A percentile compares a stretch with the other conserved stretches of the same genome.
Conservation (phyloP, 1,284 basidiomycete genomes). For the Cutaneotrichosporon dermatis region DNA sequence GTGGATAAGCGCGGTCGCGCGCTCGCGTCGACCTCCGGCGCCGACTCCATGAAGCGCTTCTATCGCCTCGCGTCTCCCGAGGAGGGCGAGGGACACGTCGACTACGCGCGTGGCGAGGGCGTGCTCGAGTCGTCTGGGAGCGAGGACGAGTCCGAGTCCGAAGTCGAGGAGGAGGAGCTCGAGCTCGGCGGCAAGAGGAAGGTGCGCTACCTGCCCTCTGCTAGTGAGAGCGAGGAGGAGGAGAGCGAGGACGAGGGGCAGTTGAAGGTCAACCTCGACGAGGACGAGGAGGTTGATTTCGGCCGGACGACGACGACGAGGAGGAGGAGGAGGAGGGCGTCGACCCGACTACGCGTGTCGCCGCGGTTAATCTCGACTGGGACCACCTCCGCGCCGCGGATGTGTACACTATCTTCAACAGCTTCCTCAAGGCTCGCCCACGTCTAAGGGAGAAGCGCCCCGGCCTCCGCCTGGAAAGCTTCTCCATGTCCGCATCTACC, state of each 20-base stretch:
- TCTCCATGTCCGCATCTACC: constrained; percentile 76
- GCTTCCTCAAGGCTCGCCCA: constrained; percentile 58
- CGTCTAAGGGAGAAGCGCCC: constrained; percentile 30
- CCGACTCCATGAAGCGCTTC: constrained; percentile 74
- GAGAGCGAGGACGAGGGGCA: constrained; percentile 35
- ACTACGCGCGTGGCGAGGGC: constrained; percentile 86
- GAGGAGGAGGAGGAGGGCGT: constrained; percentile 44
- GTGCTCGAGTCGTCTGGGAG: constrained; percentile 74
- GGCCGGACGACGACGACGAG: constrained; percentile 58
- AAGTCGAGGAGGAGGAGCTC: constrained; percentile 48
- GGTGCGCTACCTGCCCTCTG: constrained; percentile 40
- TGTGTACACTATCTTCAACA: constrained; percentile 89
- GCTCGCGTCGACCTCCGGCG: constrained; percentile 63
- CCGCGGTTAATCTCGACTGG: constrained; percentile 97
- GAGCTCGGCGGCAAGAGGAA: constrained; percentile 55
- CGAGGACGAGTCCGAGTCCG: constrained; percentile 58
- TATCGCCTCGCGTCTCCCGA: constrained; percentile 60
- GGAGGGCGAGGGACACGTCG: constrained; percentile 50
- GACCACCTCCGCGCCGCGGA: constrained; percentile 88
- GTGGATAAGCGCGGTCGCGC: constrained; percentile 91
- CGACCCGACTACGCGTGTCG: constrained; percentile 66
- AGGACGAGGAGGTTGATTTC: constrained; percentile 10
- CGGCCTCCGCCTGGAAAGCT: constrained; percentile 58
- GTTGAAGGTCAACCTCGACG: constrained; percentile 45
- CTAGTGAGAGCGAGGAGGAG: constrained; percentile 39